Percentiles rank a stretch among this genome's conserved stretches.
Evolutionary conservation across 2,329 filamentous ascomycete species (phyloP).

Genomic region (Periglandula ipomoeae): DNA sequence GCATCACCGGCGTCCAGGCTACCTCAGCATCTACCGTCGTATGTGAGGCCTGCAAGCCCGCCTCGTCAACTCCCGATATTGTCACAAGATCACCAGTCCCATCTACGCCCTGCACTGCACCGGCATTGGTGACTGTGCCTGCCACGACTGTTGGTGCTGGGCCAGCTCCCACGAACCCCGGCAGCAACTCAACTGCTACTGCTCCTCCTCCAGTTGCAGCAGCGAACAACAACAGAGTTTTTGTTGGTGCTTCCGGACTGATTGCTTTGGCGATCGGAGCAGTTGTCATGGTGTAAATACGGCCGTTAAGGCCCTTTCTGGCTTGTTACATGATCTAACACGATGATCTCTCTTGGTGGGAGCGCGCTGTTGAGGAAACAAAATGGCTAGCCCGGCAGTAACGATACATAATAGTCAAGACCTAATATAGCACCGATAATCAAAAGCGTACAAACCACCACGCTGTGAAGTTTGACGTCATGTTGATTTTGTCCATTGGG

Average conservation of each 20-base stretch:
- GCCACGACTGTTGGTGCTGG: neutral
- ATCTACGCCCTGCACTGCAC: slow-evolving; percentile 7
- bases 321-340: neutral
- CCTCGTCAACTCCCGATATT: slow-evolving; percentile 9
- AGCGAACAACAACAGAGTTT: neutral
- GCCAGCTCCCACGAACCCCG: neutral
- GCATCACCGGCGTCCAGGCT: neutral
- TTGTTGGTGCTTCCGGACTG: neutral
- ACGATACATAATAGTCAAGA: no score
- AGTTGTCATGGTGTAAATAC: neutral
- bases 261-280: neutral
- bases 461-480: no score
- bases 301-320: no score
- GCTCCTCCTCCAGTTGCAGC: neutral
- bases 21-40: slow-evolving; percentile 3
- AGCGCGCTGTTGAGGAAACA: no score
- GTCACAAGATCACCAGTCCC: slow-evolving; percentile 10
- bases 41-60: slow-evolving; percentile 7
- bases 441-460: no score
- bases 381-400: no score
- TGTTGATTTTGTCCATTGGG: no score
- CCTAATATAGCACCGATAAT: no score
- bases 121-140: slow-evolving; percentile 7
- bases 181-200: neutral
- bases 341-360: neutral